These are phyloP conservation scores for Crucibulum cyathiforme DNA, from an alignment of 1,284 basidiomycete species.

Conservation along the genomic window DNA sequence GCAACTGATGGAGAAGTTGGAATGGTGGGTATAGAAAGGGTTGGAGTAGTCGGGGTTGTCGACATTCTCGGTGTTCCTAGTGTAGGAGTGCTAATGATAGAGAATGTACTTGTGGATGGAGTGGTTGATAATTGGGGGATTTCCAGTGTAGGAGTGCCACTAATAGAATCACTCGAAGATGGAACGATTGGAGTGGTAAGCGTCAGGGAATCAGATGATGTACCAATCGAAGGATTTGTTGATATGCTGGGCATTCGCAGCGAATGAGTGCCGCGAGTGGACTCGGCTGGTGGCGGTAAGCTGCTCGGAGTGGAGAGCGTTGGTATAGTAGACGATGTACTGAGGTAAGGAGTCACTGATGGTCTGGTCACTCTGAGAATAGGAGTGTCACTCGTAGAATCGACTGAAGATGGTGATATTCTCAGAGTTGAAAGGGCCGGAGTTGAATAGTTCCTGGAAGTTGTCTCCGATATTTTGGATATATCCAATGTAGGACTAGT, in stretches of 20 bases:
- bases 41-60: background rate
- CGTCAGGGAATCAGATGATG: background rate
- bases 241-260: background rate
- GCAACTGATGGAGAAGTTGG: no score
- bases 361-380: background rate
- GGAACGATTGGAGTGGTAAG: no score
- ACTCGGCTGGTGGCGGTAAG: background rate
- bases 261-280: background rate
- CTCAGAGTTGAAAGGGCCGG: background rate
- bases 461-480: background rate
- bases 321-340: background rate
- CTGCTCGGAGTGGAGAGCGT: background rate
- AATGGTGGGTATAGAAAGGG: background rate
- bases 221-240: background rate
- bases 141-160: background rate
- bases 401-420: background rate
- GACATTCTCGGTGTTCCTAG: background rate
- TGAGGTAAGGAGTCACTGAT: background rate
- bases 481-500: background rate
- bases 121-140: background rate
- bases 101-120: background rate
- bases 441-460: background rate
- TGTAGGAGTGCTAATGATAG: background rate
- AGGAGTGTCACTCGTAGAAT: background rate
- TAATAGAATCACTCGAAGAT: no score